Base-by-base conservation (phyloP, 2,329 filamentous ascomycete species). In the Elsinoe ampelina region DNA sequence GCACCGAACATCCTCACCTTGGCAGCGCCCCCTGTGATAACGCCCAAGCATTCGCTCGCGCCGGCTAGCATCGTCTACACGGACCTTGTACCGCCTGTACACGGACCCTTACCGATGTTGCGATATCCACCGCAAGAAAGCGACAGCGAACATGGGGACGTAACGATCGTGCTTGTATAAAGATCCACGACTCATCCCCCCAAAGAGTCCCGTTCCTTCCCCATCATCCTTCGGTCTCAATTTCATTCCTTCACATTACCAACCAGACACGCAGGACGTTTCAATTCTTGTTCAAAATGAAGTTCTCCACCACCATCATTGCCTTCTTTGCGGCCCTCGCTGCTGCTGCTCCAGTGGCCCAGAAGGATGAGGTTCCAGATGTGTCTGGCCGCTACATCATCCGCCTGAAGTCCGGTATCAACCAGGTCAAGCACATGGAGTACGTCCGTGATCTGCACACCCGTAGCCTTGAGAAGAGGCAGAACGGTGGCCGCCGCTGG, bases 361-460 rank as follows among this genome's bases (percentile, higher is more conserved):
- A 52, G 48, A 15, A 36, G 5, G 48, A n/a, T 35, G 15, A 19
- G 15, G 19, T 52, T 19, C 48, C 48, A 52, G 54, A 56, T 38
- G 54, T 56, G 2, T 19, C 56, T 10, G 56, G 42, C 19, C 55
- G 55, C 32, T 60, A 60, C 56, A 60, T 60, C 39, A 30, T 60
- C 47, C 54, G 48, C 11, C 51, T 60, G 17, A 60, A 58, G 52
- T n/a, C 50, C 12, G 58, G 56, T n/a, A 36, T 56, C 22, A 55
- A 48, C 5, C 35, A 42, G 10, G 42, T 45, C n/a, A 19, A 41
- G 20, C 58, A 60, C 41, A 51, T 60, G 32, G 43, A 56, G 10
- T 58, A 41, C 32, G 58, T 57, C 38, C 32, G 52, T 10, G 58
- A 58, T 19, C 39, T 60, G 7, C 58, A 60, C 50, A 42, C 51